Percentiles rank a stretch among this genome's conserved stretches.
These are phyloP conservation scores for Ogataea paraovalis DNA, from an alignment of 805 yeast genomes.

Conservation along the genomic window DNA sequence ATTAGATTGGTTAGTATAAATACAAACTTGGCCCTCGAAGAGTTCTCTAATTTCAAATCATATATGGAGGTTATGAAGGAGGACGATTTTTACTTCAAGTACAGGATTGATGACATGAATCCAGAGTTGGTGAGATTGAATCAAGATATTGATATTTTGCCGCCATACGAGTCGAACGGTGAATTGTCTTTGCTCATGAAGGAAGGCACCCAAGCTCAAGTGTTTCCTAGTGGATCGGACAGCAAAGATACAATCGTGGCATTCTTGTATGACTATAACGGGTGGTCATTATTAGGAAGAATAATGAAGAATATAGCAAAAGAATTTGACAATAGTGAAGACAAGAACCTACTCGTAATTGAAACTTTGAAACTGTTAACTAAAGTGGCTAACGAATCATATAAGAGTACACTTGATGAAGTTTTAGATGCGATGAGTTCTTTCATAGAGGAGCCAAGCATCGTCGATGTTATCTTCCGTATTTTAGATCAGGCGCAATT, in stretches of 20 bases:
- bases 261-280: slow-evolving; percentile 71
- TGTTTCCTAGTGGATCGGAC: slow-evolving; percentile 43
- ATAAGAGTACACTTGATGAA: slow-evolving; percentile 25
- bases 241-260: slow-evolving; percentile 40
- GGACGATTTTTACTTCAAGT: slow-evolving; percentile 35
- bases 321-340: slow-evolving; percentile 34
- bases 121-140: slow-evolving; percentile 46
- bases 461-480: slow-evolving; percentile 54
- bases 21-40: slow-evolving; percentile 62
- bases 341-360: slow-evolving; percentile 37
- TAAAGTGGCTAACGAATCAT: slow-evolving; percentile 39
- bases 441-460: slow-evolving; percentile 30
- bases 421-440: slow-evolving; percentile 33
- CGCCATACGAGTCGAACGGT: slow-evolving; percentile 46
- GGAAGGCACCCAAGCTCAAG: slow-evolving; percentile 65
- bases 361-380: slow-evolving; percentile 51
- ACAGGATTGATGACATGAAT: slow-evolving; percentile 47
- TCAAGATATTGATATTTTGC: slow-evolving; percentile 39
- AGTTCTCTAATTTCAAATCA: slow-evolving; percentile 54
- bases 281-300: slow-evolving; percentile 85
- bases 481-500: slow-evolving; percentile 68
- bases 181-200: slow-evolving; percentile 42
- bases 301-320: slow-evolving; percentile 59
- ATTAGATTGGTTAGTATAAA: slow-evolving; percentile 58
- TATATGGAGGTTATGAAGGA: slow-evolving; percentile 50